Percentiles rank a stretch among this genome's conserved stretches.
phyloP scores from a whole-genome alignment of 108 stramenopile genomes.

The Skeletonema grethae region DNA sequence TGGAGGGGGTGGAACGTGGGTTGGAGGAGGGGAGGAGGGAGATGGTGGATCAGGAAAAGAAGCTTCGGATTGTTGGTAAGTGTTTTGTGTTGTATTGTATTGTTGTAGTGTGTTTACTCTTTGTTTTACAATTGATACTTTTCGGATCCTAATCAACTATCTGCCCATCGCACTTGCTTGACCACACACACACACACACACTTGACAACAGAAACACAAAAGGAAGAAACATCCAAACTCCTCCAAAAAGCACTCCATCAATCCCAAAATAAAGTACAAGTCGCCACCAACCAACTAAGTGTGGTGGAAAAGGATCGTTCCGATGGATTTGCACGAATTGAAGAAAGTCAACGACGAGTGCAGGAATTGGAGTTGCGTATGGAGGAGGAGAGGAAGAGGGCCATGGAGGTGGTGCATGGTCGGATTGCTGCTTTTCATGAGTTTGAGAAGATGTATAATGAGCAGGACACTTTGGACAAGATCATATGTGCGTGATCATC shows the following conservation, averaged over 20 bases:
- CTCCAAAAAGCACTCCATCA: slow-evolving; percentile 39
- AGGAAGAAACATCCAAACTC: slow-evolving; percentile 43
- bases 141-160: no score
- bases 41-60: slow-evolving; percentile 9
- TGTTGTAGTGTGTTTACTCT: no score
- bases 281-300: slow-evolving; percentile 54
- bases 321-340: slow-evolving; percentile 75
- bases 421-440: slow-evolving; percentile 31
- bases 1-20: slow-evolving; percentile 33
- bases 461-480: slow-evolving; percentile 5
- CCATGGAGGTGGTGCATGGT: slow-evolving; percentile 40
- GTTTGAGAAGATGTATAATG: slow-evolving; percentile 28
- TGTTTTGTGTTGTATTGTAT: not conserved
- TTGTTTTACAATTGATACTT: no score
- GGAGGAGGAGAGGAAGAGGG: slow-evolving; percentile 50
- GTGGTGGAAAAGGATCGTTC: slow-evolving; percentile 77
- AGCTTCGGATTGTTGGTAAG: slow-evolving; percentile 25
- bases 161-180: no score
- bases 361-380: slow-evolving; percentile 57
- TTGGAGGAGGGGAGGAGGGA: slow-evolving; percentile 34
- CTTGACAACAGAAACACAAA: slow-evolving; percentile 15
- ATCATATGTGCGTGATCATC: not conserved
- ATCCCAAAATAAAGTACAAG: slow-evolving; percentile 45
- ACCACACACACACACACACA: no score
- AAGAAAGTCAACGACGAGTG: slow-evolving; percentile 74